Evolutionary conservation across 495 filamentous ascomycete genomes (phyloP), one percentile per base, ranked within the genome.

Genomic region (Chaetomium tenue): DNA sequence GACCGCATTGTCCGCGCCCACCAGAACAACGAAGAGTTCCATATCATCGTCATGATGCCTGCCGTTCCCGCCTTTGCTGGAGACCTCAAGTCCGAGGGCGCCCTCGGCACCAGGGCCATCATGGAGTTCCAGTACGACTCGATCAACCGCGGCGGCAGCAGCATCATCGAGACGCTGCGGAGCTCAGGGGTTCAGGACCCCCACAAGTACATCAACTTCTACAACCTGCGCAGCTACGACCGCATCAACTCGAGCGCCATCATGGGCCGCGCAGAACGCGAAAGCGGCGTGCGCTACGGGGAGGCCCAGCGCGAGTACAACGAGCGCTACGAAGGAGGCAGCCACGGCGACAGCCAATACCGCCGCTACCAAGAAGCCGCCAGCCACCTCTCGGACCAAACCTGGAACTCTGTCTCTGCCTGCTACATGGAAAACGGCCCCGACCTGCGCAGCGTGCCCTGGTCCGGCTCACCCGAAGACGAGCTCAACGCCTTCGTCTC

Each of bases 191-290:
- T 90, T 59, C 83, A 92, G 63, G 77, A 83, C 50, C 78, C 77
- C 42, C 85, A 86, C 71, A 81, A 90, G 16, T 97, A 96, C 76
- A 95, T 98, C 69, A 84, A 89, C 30, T 98, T 97, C 80, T 98
- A 96, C 80, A 98, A 98, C 75, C 82, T 98, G 16, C 86, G 93
- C 48, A 96, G 87, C 73, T 97, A 94, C 73, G 93, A 98, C 72
- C 88, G 92, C 15, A 90, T 98, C 75, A 96, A 97, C 75, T 81
- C 79, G 20, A 88, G 86, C 40, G 77, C 75, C 2, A 75, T 86
- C 12, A 84, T 94, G 83, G 68, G 77, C n/a, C 73, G 81, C 13
- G 88, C 82, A 1, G 89, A 95, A 72, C 74, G 82, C 26, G 74
- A 81, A 40, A 86, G 86, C 53, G 91, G 92, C 44, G 88, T 95